These are phyloP conservation scores for Hemileccinum impolitum DNA, from an alignment of 768 basidiomycete genomes.

Conservation along the genomic window DNA sequence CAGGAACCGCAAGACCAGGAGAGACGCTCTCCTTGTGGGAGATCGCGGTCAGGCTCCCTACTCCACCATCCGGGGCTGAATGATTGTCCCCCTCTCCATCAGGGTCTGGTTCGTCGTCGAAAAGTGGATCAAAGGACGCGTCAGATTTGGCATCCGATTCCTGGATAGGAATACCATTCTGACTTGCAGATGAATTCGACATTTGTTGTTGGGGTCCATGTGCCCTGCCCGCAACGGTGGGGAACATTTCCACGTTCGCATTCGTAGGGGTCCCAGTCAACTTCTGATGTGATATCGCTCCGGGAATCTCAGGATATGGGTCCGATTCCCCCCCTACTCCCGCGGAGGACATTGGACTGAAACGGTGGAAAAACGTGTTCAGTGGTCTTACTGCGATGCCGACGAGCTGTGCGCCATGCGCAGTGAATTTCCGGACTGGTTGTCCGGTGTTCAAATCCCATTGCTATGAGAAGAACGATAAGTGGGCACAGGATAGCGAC, in stretches of 20 bases:
- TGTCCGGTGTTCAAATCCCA: conserved; percentile 97
- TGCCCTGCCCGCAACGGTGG: conserved; percentile 16
- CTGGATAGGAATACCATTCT: conserved; percentile 26
- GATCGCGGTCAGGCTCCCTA: conserved; percentile 11
- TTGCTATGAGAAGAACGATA: conserved; percentile 53
- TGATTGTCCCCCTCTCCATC: conserved; percentile 41
- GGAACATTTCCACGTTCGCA: conserved; percentile 21
- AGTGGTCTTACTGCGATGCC: conserved; percentile 75
- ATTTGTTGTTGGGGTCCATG: conserved; percentile 14
- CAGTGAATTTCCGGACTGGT: conserved; percentile 67
- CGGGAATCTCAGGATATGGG: conserved; percentile 11
- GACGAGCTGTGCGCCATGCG: conserved; percentile 83
- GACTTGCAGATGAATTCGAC: conserved; percentile 19
- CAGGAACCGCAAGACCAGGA: conserved; percentile 28
- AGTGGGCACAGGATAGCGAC: conserved; percentile 3
- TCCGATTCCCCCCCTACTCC: conserved; percentile 22
- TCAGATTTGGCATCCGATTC: conserved; percentile 71
- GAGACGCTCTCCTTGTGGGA: conserved; percentile 18
- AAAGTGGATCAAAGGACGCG: conserved; percentile 82
- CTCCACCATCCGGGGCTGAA: conserved; percentile 14
- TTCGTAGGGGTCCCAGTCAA: conserved; percentile 14
- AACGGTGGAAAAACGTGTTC: conserved; percentile 34
- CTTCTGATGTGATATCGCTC: conserved; percentile 8
- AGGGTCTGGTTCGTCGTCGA: conserved; percentile 78
- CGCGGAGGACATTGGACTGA: conserved; percentile 25